These are phyloP conservation scores for Patellifolia procumbens DNA, from an alignment of 179 eudicot species.

Conservation along the genomic window DNA sequence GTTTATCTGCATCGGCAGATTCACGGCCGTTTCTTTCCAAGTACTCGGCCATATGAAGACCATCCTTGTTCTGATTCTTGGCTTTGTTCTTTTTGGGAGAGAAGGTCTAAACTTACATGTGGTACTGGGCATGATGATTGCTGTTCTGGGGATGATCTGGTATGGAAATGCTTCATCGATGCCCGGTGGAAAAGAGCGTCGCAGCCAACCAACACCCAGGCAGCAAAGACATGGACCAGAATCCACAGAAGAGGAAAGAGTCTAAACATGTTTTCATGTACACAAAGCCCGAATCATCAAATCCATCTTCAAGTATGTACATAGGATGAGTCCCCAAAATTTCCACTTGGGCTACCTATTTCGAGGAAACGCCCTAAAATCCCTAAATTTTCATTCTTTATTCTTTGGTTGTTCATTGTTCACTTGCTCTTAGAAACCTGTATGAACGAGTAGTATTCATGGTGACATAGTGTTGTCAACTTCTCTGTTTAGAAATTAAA, in stretches of 20 bases:
- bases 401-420: constrained; percentile 12
- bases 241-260: constrained; percentile 29
- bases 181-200: constrained; percentile 44
- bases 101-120: constrained; percentile 41
- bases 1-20: constrained; percentile 47
- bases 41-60: constrained; percentile 48
- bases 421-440: background rate
- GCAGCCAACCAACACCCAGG: constrained; percentile 15
- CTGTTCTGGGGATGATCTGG: constrained; percentile 44
- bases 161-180: constrained; percentile 44
- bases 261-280: constrained; percentile 14
- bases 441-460: too few species aligned
- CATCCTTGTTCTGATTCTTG: constrained; percentile 37
- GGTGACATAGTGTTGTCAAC: background rate
- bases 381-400: background rate
- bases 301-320: too few species aligned
- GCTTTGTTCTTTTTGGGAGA: constrained; percentile 38
- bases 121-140: constrained; percentile 40
- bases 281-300: background rate
- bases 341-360: background rate
- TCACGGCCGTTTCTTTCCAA: constrained; percentile 44
- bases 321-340: background rate
- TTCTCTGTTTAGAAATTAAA: background rate
- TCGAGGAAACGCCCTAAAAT: background rate
- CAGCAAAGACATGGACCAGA: constrained; percentile 32